These are phyloP conservation scores for Dothistroma pini DNA, from an alignment of 2,329 filamentous ascomycete species.

Conservation along the genomic window DNA sequence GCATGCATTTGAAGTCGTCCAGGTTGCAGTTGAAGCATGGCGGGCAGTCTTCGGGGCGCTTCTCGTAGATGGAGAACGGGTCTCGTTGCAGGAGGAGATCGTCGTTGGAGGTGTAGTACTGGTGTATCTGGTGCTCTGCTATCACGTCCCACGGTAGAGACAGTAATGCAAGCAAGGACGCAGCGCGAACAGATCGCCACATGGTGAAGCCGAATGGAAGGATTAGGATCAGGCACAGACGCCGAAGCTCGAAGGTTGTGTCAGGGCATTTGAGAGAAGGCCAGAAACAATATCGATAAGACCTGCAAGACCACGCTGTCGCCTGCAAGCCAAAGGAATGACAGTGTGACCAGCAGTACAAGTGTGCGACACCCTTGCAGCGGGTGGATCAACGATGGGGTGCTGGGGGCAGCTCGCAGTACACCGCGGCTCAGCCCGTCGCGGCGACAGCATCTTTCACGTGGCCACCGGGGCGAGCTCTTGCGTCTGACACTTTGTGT, in stretches of 20 bases:
- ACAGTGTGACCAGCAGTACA: neutral
- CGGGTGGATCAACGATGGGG: neutral
- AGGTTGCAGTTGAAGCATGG: conserved; percentile 98
- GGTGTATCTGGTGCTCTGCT: conserved; percentile 22
- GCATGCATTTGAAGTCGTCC: conserved; percentile 83
- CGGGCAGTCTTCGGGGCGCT: conserved; percentile 72
- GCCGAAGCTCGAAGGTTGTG: conserved; percentile 2
- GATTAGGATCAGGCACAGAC: conserved; percentile 4
- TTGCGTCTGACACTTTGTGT: neutral
- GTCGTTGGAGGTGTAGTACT: conserved; percentile 31
- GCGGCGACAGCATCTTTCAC: neutral
- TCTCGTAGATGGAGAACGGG: conserved; percentile 62
- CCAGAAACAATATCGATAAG: neutral
- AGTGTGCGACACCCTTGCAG: neutral
- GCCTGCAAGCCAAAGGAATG: neutral
- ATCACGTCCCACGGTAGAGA: conserved; percentile 20
- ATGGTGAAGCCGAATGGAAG: conserved; percentile 20
- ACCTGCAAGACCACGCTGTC: neutral
- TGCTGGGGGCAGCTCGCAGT: neutral
- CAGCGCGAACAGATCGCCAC: conserved; percentile 24
- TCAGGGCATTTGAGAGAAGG: conserved; percentile 1
- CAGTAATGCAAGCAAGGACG: conserved; percentile 24
- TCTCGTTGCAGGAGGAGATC: conserved; percentile 24
- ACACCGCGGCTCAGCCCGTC: neutral
- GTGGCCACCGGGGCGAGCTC: neutral